phyloP scores from a whole-genome alignment of 148 eudicot genomes.

The Nepenthes gracilis region DNA sequence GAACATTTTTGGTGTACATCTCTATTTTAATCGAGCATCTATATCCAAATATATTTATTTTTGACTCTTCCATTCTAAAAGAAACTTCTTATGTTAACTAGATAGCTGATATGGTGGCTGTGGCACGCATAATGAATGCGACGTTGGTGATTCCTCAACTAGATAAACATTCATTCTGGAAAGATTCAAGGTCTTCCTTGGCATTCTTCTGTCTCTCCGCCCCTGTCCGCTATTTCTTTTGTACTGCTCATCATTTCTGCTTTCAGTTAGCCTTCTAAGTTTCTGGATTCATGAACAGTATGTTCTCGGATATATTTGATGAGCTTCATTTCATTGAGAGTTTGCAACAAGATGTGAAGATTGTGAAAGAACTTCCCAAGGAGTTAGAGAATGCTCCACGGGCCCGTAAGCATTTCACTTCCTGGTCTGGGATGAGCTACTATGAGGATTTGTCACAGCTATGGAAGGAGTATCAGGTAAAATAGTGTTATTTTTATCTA shows the following conservation, averaged over 20 bases:
- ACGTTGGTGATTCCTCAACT: slow-evolving; percentile 82
- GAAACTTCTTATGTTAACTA: slow-evolving; percentile 16
- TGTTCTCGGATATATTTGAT: slow-evolving; percentile 74
- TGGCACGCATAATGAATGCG: slow-evolving; percentile 83
- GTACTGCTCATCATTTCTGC: slow-evolving; percentile 5
- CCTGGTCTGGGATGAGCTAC: slow-evolving; percentile 76
- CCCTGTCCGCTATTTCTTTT: slow-evolving; percentile 2
- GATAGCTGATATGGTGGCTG: slow-evolving; percentile 98
- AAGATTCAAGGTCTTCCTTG: slow-evolving; percentile 66
- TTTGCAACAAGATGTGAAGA: slow-evolving; percentile 55
- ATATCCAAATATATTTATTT: neutral
- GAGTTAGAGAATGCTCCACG: slow-evolving; percentile 65
- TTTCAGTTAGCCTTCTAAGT: slow-evolving; percentile 6
- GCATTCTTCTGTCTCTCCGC: neutral
- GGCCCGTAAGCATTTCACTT: slow-evolving; percentile 85
- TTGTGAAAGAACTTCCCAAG: slow-evolving; percentile 69
- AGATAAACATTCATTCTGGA: slow-evolving; percentile 89
- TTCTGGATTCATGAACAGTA: slow-evolving; percentile 33
- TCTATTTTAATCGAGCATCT: neutral
- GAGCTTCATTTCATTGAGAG: slow-evolving; percentile 55
- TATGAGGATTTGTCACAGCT: slow-evolving; percentile 64
- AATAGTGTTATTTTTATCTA: neutral
- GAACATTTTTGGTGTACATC: too few relatives aligned
- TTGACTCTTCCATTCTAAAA: neutral
- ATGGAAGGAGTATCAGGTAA: slow-evolving; percentile 75